A percentile compares a stretch with the other conserved stretches of the same genome.
phyloP scores from a whole-genome alignment of 495 filamentous ascomycete species.

The Penicillium cataractarum region DNA sequence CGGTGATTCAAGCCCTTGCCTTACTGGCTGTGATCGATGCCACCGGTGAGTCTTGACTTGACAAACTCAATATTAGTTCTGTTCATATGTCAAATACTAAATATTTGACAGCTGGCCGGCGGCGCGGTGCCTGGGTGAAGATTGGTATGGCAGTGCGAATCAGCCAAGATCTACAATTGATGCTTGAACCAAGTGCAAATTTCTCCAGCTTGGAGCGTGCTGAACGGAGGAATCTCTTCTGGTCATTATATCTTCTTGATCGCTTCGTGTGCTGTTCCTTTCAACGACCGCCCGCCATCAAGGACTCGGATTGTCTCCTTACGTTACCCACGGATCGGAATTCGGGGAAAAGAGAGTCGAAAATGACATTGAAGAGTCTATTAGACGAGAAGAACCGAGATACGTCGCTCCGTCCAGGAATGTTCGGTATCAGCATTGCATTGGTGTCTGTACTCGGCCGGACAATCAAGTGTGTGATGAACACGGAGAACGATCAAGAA shows the following conservation, averaged over 20 bases:
- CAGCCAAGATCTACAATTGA: slow-evolving; percentile 34
- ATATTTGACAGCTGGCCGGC: slow-evolving; percentile 26
- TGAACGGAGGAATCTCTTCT: slow-evolving; percentile 36
- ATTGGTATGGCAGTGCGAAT: slow-evolving; percentile 39
- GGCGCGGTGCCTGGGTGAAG: slow-evolving; percentile 33
- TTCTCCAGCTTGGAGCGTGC: slow-evolving; percentile 29
- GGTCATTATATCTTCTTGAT: slow-evolving; percentile 41
- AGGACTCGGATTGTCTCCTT: slow-evolving; percentile 27
- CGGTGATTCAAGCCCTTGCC: slow-evolving; percentile 31
- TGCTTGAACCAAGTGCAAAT: slow-evolving; percentile 27
- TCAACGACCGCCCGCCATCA: slow-evolving; percentile 31
- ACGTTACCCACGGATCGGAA: slow-evolving; percentile 23
- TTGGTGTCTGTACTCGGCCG: slow-evolving; percentile 25
- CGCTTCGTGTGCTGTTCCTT: slow-evolving; percentile 35
- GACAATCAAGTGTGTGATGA: slow-evolving; percentile 33
- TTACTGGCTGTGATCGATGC: slow-evolving; percentile 37
- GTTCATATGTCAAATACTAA: slow-evolving; percentile 8
- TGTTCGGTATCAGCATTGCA: slow-evolving; percentile 26
- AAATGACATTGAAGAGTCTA: slow-evolving; percentile 14
- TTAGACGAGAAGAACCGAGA: slow-evolving; percentile 10
- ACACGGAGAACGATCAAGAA: slow-evolving; percentile 9
- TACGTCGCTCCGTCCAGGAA: slow-evolving; percentile 8
- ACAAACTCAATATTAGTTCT: not conserved
- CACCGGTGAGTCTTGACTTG: slow-evolving; percentile 26
- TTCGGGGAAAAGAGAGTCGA: not conserved